These are phyloP conservation scores for Anthracocystis walkeri DNA, from an alignment of 1,284 basidiomycete genomes.

Conservation along the genomic window DNA sequence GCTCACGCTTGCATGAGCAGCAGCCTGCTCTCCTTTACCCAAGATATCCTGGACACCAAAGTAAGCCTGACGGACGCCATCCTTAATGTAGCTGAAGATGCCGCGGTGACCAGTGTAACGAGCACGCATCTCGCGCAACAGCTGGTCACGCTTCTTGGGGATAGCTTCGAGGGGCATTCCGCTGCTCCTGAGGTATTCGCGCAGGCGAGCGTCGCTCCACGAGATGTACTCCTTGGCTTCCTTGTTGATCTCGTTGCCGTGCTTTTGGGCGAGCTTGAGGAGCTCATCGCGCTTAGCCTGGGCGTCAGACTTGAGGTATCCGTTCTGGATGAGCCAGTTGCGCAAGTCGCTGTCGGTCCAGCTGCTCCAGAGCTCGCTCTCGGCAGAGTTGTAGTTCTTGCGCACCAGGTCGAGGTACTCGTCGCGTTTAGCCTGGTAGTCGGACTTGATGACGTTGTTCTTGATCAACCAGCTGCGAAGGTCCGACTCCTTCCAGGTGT, in stretches of 20 bases:
- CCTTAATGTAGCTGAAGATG: slow-evolving; percentile 59
- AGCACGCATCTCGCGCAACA: slow-evolving; percentile 66
- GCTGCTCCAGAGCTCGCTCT: slow-evolving; percentile 53
- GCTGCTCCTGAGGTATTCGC: slow-evolving; percentile 57
- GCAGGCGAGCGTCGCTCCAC: slow-evolving; percentile 65
- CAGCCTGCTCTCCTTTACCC: slow-evolving; percentile 58
- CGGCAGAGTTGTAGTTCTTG: slow-evolving; percentile 56
- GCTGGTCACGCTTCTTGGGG: slow-evolving; percentile 60
- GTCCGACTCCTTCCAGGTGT: slow-evolving; percentile 63
- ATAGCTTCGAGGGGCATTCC: slow-evolving; percentile 57
- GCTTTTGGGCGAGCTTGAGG: slow-evolving; percentile 58
- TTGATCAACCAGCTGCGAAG: slow-evolving; percentile 62
- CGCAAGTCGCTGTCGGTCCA: slow-evolving; percentile 66
- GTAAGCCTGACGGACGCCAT: slow-evolving; percentile 58
- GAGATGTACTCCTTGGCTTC: slow-evolving; percentile 59
- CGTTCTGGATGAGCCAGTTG: slow-evolving; percentile 60
- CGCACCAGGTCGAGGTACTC: slow-evolving; percentile 52
- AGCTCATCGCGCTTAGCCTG: slow-evolving; percentile 64
- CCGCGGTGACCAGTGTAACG: slow-evolving; percentile 61
- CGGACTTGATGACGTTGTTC: slow-evolving; percentile 60
- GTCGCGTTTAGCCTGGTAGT: slow-evolving; percentile 59
- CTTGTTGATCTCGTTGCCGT: slow-evolving; percentile 47
- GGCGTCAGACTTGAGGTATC: slow-evolving; percentile 54
- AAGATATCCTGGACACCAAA: slow-evolving; percentile 58
- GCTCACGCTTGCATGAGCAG: slow-evolving; percentile 50